These are phyloP conservation scores for Taphrina flavorubra DNA, from an alignment of 1,139 yeast species.

Conservation along the genomic window DNA sequence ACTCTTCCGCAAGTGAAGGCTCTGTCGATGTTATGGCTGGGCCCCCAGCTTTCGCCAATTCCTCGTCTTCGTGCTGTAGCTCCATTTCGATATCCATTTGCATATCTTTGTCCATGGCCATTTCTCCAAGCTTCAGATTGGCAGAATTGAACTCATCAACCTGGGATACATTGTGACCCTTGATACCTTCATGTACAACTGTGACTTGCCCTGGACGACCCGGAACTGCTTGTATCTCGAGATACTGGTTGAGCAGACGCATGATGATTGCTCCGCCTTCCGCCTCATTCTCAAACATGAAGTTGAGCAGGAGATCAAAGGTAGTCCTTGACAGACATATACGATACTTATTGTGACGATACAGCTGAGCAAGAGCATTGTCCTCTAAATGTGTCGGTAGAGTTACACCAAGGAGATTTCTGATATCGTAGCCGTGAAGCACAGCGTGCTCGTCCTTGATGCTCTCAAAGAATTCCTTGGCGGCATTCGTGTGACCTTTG, in stretches of 20 bases:
- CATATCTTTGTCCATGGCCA: slow-evolving; percentile 86
- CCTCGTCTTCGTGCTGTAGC: slow-evolving; percentile 72
- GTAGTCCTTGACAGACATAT: slow-evolving; percentile 82
- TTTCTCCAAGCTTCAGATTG: slow-evolving; percentile 77
- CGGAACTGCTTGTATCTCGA: slow-evolving; percentile 65
- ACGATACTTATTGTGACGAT: slow-evolving; percentile 72
- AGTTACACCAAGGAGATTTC: slow-evolving; percentile 72
- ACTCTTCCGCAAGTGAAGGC: slow-evolving; percentile 58
- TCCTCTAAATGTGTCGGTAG: slow-evolving; percentile 81
- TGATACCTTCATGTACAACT: slow-evolving; percentile 66
- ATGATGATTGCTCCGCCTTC: slow-evolving; percentile 90
- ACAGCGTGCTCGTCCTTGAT: slow-evolving; percentile 75
- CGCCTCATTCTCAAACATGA: slow-evolving; percentile 88
- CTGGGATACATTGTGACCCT: slow-evolving; percentile 63
- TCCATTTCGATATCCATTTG: slow-evolving; percentile 84
- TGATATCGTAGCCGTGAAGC: slow-evolving; percentile 78
- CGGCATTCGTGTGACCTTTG: slow-evolving; percentile 53
- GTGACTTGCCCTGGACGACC: slow-evolving; percentile 53
- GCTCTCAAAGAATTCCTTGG: slow-evolving; percentile 75
- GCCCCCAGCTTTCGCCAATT: slow-evolving; percentile 50
- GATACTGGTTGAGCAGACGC: slow-evolving; percentile 81
- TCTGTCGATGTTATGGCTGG: slow-evolving; percentile 47
- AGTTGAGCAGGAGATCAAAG: slow-evolving; percentile 79
- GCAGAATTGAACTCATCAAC: slow-evolving; percentile 66
- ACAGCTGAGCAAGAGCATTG: slow-evolving; percentile 79